Percentiles rank a stretch among this genome's conserved stretches.
These are phyloP conservation scores for Corchorus olitorius DNA, from an alignment of 345 rosid species.

Conservation along the genomic window DNA sequence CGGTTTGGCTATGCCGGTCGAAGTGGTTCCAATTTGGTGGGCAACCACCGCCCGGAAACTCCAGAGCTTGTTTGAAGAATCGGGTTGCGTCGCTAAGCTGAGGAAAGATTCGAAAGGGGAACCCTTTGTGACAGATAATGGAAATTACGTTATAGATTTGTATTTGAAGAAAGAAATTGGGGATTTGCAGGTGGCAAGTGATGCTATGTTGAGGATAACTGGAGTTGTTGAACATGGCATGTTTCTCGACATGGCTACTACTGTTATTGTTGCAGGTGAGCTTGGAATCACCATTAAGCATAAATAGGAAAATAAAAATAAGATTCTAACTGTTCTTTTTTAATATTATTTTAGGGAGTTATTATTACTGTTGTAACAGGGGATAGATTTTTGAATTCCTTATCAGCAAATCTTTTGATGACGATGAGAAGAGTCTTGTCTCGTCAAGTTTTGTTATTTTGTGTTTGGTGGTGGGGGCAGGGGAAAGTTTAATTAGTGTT, in stretches of 20 bases:
- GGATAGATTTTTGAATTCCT: neutral
- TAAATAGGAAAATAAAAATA: constrained; percentile 25
- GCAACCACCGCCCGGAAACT: constrained; percentile 64
- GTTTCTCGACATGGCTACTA: constrained; percentile 93
- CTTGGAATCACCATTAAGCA: constrained; percentile 67
- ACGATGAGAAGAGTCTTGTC: neutral
- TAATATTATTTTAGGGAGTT: neutral
- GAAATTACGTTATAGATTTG: constrained; percentile 80
- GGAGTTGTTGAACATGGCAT: constrained; percentile 94
- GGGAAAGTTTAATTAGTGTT: neutral
- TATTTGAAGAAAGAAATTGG: constrained; percentile 70
- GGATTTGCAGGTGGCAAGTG: constrained; percentile 68
- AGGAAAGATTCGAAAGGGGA: constrained; percentile 39
- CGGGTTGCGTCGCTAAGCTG: constrained; percentile 65
- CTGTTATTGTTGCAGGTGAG: constrained; percentile 88
- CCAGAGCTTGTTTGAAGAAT: constrained; percentile 47
- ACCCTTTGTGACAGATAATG: constrained; percentile 80
- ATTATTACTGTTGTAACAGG: neutral
- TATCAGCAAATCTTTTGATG: neutral
- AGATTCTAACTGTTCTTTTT: neutral
- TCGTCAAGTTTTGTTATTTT: neutral
- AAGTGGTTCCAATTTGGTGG: constrained; percentile 86
- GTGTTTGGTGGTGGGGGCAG: neutral
- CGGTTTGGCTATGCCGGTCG: constrained; percentile 82
- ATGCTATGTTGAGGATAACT: constrained; percentile 68